Percentiles rank a stretch among this genome's conserved stretches.
These are phyloP conservation scores for Eragrostis nindensis DNA, from an alignment of 176 grass and related monocot species.

Conservation along the genomic window DNA sequence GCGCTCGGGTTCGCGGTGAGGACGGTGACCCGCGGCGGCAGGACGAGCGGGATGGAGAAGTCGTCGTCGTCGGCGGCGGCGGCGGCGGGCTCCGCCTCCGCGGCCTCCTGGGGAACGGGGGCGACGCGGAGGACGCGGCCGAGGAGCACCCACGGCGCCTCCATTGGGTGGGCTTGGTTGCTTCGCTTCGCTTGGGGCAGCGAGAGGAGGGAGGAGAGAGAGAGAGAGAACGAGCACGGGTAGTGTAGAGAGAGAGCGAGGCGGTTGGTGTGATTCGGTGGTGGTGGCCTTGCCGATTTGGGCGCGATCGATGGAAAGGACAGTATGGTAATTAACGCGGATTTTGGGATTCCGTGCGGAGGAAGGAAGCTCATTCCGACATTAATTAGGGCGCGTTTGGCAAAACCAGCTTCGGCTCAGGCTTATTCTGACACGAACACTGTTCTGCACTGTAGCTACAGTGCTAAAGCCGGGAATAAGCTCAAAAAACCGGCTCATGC, in stretches of 20 bases:
- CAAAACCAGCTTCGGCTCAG: no score
- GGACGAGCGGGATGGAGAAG: not conserved
- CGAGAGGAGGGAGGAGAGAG: not conserved
- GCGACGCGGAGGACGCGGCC: not conserved
- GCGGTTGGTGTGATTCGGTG: not conserved
- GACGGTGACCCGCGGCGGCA: not conserved
- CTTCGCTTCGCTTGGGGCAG: constrained; percentile 5
- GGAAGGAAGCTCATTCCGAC: no score
- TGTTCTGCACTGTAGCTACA: no score
- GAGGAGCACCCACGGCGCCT: not conserved
- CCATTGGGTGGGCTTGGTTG: not conserved
- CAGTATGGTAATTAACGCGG: not conserved
- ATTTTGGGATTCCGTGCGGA: no score
- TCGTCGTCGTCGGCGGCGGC: not conserved
- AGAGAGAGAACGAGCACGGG: not conserved
- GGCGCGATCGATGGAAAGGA: not conserved
- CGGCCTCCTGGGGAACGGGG: not conserved
- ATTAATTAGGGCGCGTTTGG: no score
- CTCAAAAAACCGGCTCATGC: no score
- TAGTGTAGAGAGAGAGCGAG: not conserved
- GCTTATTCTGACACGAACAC: no score
- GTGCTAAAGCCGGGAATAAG: no score
- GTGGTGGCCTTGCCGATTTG: not conserved
- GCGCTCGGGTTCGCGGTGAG: not conserved
- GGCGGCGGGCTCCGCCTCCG: no score